A percentile compares a stretch with the other conserved stretches of the same genome.
Evolutionary conservation across 1,284 basidiomycete species (phyloP).

Genomic region (Lentinula novae-zelandiae): DNA sequence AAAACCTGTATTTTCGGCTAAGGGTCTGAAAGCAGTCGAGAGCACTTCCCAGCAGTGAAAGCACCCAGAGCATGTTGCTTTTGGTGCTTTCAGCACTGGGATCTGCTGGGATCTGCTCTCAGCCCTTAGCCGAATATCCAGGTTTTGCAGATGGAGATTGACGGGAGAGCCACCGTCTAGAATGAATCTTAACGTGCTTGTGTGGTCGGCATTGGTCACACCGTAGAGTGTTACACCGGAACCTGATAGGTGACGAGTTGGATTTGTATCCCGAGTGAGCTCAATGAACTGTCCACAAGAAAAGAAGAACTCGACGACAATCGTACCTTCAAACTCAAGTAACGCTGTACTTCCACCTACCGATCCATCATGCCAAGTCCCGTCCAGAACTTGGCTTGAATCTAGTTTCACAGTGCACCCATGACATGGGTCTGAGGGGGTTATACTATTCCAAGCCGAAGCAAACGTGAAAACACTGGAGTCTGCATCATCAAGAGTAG

Average conservation of each 20-base stretch:
- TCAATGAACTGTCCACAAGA: background rate
- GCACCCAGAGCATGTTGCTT: too few relatives aligned
- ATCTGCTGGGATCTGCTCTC: too few relatives aligned
- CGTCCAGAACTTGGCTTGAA: background rate
- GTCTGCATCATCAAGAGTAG: background rate
- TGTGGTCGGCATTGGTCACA: background rate
- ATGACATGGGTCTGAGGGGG: background rate
- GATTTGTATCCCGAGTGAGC: background rate
- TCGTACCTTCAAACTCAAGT: background rate
- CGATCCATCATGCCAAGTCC: background rate
- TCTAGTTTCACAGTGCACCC: background rate
- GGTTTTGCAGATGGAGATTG: too few relatives aligned
- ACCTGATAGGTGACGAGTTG: background rate
- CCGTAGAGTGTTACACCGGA: background rate
- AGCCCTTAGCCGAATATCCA: too few relatives aligned
- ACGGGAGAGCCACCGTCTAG: background rate
- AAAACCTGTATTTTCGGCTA: too few relatives aligned
- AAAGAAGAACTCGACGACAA: background rate
- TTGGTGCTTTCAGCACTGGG: too few relatives aligned
- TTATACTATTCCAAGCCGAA: background rate
- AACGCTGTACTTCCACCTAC: background rate
- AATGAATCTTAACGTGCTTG: background rate
- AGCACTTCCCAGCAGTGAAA: too few relatives aligned
- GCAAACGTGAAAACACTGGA: background rate
- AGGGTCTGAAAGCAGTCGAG: too few relatives aligned